Percentiles rank a stretch among this genome's conserved stretches.
Conservation (phyloP, 805 yeast species). For the Millerozyma miso region DNA sequence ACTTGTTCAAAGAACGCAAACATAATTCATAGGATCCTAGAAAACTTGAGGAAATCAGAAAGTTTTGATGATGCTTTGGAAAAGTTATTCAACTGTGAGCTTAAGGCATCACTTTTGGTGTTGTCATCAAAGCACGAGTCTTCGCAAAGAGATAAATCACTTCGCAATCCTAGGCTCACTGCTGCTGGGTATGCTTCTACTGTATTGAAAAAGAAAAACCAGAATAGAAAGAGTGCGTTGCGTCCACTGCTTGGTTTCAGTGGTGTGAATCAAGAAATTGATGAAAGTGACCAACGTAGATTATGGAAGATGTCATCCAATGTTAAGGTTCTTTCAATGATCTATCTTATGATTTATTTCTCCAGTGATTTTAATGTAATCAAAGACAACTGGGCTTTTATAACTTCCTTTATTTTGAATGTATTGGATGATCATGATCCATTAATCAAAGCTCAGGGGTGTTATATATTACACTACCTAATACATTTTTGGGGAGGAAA, state of each 20-base stretch:
- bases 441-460: slow-evolving; percentile 22
- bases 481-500: slow-evolving; percentile 4
- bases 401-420: slow-evolving; percentile 30
- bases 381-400: slow-evolving; percentile 17
- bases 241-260: slow-evolving; percentile 20
- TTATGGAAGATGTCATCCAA: slow-evolving; percentile 23
- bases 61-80: background rate
- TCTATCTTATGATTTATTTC: slow-evolving; percentile 17
- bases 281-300: slow-evolving; percentile 20
- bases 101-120: slow-evolving; percentile 2
- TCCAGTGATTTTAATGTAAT: slow-evolving; percentile 6
- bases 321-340: slow-evolving; percentile 24
- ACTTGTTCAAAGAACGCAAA: slow-evolving; percentile 10
- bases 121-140: slow-evolving; percentile 1
- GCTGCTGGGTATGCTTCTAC: slow-evolving; percentile 1
- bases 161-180: slow-evolving; percentile 3
- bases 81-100: background rate
- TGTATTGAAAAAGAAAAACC: background rate
- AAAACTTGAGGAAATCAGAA: background rate
- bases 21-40: slow-evolving; percentile 3
- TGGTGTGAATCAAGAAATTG: slow-evolving; percentile 13
- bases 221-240: slow-evolving; percentile 5
- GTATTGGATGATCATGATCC: slow-evolving; percentile 32
- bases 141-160: background rate
- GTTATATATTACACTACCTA: slow-evolving; percentile 14